Evolutionary conservation across 2,329 filamentous ascomycete genomes (phyloP), one percentile per base, ranked within the genome.

Genomic region (Colletotrichum karsti): DNA sequence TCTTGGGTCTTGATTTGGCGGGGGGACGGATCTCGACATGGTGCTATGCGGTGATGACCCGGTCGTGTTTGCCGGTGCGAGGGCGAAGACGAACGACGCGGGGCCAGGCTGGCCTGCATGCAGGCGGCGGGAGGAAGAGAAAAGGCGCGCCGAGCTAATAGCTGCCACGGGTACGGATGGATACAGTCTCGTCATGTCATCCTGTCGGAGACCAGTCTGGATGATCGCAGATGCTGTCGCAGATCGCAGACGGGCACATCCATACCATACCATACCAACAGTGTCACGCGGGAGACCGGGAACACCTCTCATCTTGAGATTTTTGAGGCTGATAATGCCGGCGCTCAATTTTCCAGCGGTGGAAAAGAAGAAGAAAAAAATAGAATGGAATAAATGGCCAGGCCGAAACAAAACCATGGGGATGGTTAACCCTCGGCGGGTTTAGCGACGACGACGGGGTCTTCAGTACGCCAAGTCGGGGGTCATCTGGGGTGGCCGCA

Each of bases 401-500:
- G 48, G 33, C 50, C 54, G 37, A 44, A 20, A 41, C 51, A 18
- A 55, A 20, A 55, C 54, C 37, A 42, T 42, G 24, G 37, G 37
- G 24, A 56, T 56, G 54, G 37, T n/a, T n/a, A 35, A 42, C 28
- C 54, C 54, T 10, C 22, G 18, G 42, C 24, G 24, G 24, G 24
- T 44, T 56, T 42, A 33, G 35, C 39, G 28, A 30, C 28, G 28
- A 30, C 28, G 24, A 58, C 24, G 55, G 41, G 20, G n/a, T 28
- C 39, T 35, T 30, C 30, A 24, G 18, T 30, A 20, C 7, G 55
- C 55, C 55, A 58, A 58, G 55, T 24, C 24, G 41, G 39, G 55
- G 39, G 39, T 58, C 55, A 58, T 58, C 55, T 46, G 55, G 55
- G 55, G 10, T 57, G 54, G 54, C 18, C 24, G 54, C 54, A 57